Base-by-base conservation (phyloP, 2,329 filamentous ascomycete species). In the Ophiognomonia clavigignenti-juglandacearum region DNA sequence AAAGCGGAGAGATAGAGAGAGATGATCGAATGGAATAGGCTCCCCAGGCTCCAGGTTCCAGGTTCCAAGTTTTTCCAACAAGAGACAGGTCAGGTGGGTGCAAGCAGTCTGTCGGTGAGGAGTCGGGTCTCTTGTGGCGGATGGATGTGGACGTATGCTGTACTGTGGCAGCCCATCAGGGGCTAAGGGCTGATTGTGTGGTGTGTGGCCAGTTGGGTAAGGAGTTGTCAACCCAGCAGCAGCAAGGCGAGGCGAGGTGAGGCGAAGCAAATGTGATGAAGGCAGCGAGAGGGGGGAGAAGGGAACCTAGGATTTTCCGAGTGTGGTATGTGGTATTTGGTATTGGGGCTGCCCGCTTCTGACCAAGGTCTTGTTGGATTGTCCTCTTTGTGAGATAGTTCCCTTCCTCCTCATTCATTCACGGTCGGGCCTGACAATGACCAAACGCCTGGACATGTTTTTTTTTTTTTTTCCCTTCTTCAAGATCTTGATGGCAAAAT, bases 331-430 rank as follows among this genome's bases (percentile, higher is more conserved):
- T 7, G 26, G 26, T n/a, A n/a, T n/a, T n/a, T n/a, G n/a, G n/a
- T n/a, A 26, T 6, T 26, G 10, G 40, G 36, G 44, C 20, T 39
- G n/a, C 23, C 23, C 23, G 16, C 24, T 41, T 34, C 23, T 45
- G 49, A 26, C 47, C 51, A 46, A 49, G 43, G 46, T 49, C 56
- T 58, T 56, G 54, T 57, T 53, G 52, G 55, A 59, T 61, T 60
- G 57, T 60, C 51, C 51, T 53, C 60, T 63, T 63, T 62, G 58
- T 63, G 57, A 55, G 41, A 37, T 46, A 34, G 20, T 43, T 35
- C 39, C 31, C 35, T 41, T 51, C 45, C 26, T 40, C 45, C 26
- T 40, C 38, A 23, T 40, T 40, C 53, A 51, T 50, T 52, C 48
- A 53, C 36, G 43, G 36, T 44, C 40, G 39, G 34, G 4, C 24